Conservation (phyloP, 306 rosid genomes). For the Fragaria ananassa region DNA sequence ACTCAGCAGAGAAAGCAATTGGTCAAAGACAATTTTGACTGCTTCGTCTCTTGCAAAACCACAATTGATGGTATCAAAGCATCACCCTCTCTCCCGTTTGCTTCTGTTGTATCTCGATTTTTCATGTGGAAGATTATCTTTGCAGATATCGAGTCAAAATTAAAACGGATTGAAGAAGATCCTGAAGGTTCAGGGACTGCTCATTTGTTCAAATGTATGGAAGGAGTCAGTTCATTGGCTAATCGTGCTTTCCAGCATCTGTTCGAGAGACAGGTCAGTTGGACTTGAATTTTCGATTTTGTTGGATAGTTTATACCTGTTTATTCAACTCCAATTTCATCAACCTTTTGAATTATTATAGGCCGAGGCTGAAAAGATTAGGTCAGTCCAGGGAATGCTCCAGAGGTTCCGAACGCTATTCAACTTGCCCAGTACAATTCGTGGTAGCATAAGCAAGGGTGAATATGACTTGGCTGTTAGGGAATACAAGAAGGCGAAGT, state of each 20-base stretch:
- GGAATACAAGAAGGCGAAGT: constrained; percentile 99
- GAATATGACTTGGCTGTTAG: constrained; percentile 96
- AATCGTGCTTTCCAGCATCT: constrained; percentile 91
- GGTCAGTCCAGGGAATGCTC: constrained; percentile 98
- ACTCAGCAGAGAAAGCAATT: constrained; percentile 89
- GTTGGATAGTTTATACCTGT: constrained; percentile 14
- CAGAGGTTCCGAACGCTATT: constrained; percentile 95
- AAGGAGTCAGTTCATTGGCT: constrained; percentile 83
- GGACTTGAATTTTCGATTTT: constrained; percentile 27
- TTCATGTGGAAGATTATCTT: constrained; percentile 28
- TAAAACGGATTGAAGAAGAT: constrained; percentile 88
- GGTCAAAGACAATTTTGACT: constrained; percentile 97
- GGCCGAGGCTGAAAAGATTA: constrained; percentile 99
- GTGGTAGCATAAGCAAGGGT: constrained; percentile 94
- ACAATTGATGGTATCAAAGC: constrained; percentile 81
- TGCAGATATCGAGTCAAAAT: constrained; percentile 91
- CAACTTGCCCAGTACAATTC: constrained; percentile 93
- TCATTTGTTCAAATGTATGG: constrained; percentile 76
- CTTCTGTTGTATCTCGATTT: constrained; percentile 21
- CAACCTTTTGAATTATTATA: constrained; percentile 34
- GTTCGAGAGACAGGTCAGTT: constrained; percentile 92
- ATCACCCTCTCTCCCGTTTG: constrained; percentile 21
- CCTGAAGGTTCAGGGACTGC: constrained; percentile 98
- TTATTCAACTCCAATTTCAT: constrained; percentile 30
- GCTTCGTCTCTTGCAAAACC: constrained; percentile 98